Base-by-base conservation (phyloP, 129 eudicot species). In the Pseudognaphalium luteoalbum region DNA sequence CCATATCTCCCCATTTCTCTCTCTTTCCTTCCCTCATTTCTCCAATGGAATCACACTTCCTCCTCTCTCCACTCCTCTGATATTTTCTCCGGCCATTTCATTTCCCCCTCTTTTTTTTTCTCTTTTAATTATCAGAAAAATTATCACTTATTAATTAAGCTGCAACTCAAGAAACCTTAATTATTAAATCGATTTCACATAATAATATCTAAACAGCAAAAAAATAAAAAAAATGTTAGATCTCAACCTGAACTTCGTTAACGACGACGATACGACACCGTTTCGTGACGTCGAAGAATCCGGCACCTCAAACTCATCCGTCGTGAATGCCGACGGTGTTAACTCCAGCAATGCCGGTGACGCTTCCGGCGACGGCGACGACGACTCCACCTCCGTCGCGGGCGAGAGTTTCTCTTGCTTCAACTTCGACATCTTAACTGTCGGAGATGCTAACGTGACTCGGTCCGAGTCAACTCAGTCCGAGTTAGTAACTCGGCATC, bases 401-500 rank as follows among this genome's bases (percentile, higher is more conserved):
- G 29, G 66, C 11, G 78, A 68, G 15, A 54, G 76, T 57, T 35
- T 76, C 39, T 74, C 73, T 39, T 37, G 81, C 73, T 86, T 89
- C 80, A 84, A 84, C 71, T 86, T 86, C 21, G 88, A 74, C 70
- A 86, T 86, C 66, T 65, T 86, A 35, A 82, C 81, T 65, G 83
- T 74, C 1, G 78, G 80, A 37, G 80, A 74, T 28, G 17, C 65
- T 30, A 52, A 42, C 9, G 57, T 47, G 69, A 77, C 84, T 52
- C 74, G 17, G 67, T 20, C 80, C 41, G 89, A 81, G 74, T 75
- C 82, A 30, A n/a, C 61, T 19, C 74, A 19, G 73, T 14, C 81
- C 42, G 89, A 81, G 74, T 75, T 86, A 22, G 90, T 90, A 73
- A 90, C 93, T 66, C 89, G 76, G 81, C 81, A 84, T 83, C 83